A percentile compares a stretch with the other conserved stretches of the same genome.
Evolutionary conservation across 2,329 filamentous ascomycete species (phyloP).

Genomic region (Parasarocladium wereldwijsianum): DNA sequence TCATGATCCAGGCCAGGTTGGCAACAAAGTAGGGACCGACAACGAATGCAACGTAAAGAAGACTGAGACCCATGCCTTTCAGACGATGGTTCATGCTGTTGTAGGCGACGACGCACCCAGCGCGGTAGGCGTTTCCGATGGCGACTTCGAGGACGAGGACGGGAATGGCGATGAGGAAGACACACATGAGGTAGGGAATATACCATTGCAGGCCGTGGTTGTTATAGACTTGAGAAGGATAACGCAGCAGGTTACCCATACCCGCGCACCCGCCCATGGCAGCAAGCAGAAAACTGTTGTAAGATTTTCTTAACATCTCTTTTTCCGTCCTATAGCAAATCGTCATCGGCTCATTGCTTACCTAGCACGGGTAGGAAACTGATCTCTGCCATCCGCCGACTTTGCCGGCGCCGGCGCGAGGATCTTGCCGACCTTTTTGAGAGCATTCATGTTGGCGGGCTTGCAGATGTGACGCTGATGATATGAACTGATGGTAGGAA

Average conservation of each 20-base stretch:
- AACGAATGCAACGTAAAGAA: constrained; percentile 36
- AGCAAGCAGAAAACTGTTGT: constrained; percentile 39
- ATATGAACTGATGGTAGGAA: too few relatives aligned
- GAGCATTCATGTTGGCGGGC: constrained; percentile 6
- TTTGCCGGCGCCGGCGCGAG: constrained; percentile 21
- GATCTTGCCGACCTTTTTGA: constrained; percentile 17
- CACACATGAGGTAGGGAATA: constrained; percentile 39
- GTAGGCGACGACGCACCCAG: constrained; percentile 38
- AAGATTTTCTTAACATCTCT: too few relatives aligned
- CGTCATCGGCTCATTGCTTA: too few relatives aligned
- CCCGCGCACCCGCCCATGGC: constrained; percentile 44
- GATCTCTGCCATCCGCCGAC: constrained; percentile 28
- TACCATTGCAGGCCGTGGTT: constrained; percentile 47
- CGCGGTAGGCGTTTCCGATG: constrained; percentile 52
- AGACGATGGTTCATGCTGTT: constrained; percentile 36
- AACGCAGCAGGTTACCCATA: constrained; percentile 42
- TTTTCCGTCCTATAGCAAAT: too few relatives aligned
- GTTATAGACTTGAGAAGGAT: constrained; percentile 44
- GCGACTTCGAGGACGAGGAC: constrained; percentile 44
- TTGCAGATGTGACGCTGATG: too few relatives aligned
- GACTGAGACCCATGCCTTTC: constrained; percentile 36
- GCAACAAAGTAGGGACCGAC: constrained; percentile 43
- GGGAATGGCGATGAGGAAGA: constrained; percentile 41
- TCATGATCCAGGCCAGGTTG: constrained; percentile 44
- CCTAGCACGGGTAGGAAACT: constrained; percentile 40